These are phyloP conservation scores for Exophiala sideris DNA, from an alignment of 2,329 filamentous ascomycete species.

Conservation along the genomic window DNA sequence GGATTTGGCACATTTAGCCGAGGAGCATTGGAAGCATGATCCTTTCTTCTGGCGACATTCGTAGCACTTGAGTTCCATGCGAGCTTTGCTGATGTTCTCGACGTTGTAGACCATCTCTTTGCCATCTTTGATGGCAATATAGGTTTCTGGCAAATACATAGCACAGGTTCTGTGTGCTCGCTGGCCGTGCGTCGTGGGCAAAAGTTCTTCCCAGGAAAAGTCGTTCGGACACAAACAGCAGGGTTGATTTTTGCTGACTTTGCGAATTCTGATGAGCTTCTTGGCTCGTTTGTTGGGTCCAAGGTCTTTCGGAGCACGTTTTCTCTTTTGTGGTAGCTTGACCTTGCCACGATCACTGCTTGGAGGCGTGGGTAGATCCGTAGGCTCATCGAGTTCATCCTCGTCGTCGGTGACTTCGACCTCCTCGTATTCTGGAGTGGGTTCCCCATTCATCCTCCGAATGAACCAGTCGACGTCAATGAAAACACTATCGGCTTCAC, in stretches of 20 bases:
- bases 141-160: constrained; percentile 87
- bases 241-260: constrained; percentile 56
- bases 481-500: constrained; percentile 96
- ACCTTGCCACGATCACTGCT: constrained; percentile 67
- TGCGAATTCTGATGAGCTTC: constrained; percentile 73
- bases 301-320: constrained; percentile 47
- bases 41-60: constrained; percentile 92
- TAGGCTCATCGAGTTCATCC: constrained; percentile 59
- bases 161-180: constrained; percentile 87
- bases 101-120: constrained; percentile 74
- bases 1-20: constrained; percentile 86
- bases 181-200: constrained; percentile 82
- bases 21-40: constrained; percentile 95
- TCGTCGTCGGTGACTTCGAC: constrained; percentile 59
- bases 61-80: constrained; percentile 87
- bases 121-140: constrained; percentile 68
- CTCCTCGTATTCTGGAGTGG: constrained; percentile 52
- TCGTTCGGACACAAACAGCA: constrained; percentile 93
- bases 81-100: constrained; percentile 77
- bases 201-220: constrained; percentile 72
- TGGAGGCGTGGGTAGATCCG: constrained; percentile 75
- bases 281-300: constrained; percentile 56
- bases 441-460: constrained; percentile 83
- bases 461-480: constrained; percentile 96
- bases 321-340: constrained; percentile 62